Conservation (phyloP, 1,139 yeast genomes). For the Hansenula anomala region DNA sequence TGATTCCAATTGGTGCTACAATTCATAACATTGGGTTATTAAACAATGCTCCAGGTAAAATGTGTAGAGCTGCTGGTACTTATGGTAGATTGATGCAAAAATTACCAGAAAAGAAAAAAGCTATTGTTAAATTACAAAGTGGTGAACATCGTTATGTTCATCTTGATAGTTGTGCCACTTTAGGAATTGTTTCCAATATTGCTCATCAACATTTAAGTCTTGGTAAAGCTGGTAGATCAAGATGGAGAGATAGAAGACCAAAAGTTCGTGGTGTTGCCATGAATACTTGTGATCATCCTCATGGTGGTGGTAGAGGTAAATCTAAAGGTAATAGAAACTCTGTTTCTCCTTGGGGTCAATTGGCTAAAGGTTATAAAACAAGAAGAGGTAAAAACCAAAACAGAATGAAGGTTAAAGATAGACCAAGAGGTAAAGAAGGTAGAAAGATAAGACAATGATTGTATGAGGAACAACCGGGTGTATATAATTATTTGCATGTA, state of each 20-base stretch:
- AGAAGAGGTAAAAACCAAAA: constrained; percentile 85
- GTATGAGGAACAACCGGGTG: neutral
- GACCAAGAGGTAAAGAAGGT: constrained; percentile 49
- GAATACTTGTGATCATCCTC: constrained; percentile 98
- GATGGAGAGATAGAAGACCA: constrained; percentile 93
- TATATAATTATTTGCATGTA: neutral
- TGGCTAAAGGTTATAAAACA: constrained; percentile 91
- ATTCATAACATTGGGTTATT: constrained; percentile 84
- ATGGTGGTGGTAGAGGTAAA: constrained; percentile 99
- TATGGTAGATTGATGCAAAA: constrained; percentile 87
- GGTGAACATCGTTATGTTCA: constrained; percentile 94
- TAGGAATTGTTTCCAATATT: constrained; percentile 92
- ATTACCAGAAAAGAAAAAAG: constrained; percentile 63
- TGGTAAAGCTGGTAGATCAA: constrained; percentile 97
- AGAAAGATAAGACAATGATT: constrained; percentile 2
- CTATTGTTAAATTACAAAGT: constrained; percentile 75
- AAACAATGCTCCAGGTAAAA: constrained; percentile 77
- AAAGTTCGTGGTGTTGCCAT: constrained; percentile 97
- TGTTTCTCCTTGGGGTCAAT: constrained; percentile 94
- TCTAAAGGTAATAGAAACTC: constrained; percentile 93
- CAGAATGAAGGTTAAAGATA: constrained; percentile 79
- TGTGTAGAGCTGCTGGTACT: constrained; percentile 93
- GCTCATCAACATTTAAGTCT: constrained; percentile 86
- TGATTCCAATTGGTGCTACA: constrained; percentile 92
- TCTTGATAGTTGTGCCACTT: constrained; percentile 85